Evolutionary conservation across 352 stramenopile genomes (phyloP).

Genomic region (Pythium phragmiticola): DNA sequence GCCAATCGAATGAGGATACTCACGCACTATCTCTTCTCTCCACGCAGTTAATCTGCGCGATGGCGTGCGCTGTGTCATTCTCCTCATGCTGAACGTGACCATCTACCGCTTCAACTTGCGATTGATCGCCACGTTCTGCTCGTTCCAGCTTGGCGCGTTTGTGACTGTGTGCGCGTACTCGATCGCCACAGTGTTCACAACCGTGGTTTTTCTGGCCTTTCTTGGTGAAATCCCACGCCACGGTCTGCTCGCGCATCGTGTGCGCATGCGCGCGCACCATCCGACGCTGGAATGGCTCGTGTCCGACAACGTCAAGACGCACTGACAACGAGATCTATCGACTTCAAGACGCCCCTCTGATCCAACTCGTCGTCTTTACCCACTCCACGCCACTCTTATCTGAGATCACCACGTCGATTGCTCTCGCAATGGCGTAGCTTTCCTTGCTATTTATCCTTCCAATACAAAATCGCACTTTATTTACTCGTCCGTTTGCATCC

Average conservation of each 20-base stretch:
- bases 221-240: not conserved
- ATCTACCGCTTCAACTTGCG: not conserved
- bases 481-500: not conserved
- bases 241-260: not conserved
- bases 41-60: not conserved
- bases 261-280: conserved; percentile 14
- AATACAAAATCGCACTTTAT: not conserved
- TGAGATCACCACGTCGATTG: not conserved
- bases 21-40: not conserved
- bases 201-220: not conserved
- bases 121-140: not conserved
- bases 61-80: not conserved
- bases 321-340: not conserved
- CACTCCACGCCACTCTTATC: not conserved
- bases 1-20: not conserved
- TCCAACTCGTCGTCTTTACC: not conserved
- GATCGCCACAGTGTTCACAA: not conserved
- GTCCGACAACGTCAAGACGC: not conserved
- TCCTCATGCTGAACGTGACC: not conserved
- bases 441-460: not conserved
- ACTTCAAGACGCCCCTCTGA: not conserved
- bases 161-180: not conserved
- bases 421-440: not conserved
- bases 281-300: conserved; percentile 3
- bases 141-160: conserved; percentile 2